Base-by-base conservation (phyloP, 345 rosid species). In the Eucalyptus victrix region DNA sequence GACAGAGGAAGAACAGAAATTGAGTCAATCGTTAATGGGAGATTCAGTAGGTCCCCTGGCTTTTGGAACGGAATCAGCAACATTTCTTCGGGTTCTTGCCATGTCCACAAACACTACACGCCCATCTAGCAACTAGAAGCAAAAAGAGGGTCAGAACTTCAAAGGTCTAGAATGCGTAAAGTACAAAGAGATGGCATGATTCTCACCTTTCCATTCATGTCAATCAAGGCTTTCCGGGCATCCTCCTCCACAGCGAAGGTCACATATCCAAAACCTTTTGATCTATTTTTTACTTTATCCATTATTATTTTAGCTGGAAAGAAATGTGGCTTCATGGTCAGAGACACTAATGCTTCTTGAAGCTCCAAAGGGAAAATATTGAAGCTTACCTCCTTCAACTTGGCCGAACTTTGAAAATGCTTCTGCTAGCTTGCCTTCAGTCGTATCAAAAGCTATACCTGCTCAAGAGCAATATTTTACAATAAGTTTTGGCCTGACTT, bases 211-310 rank as follows among this genome's bases (percentile, higher is more conserved):
- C 96, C 97, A 88, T 96, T 94, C 92, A 94, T 94, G 76, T 91
- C 92, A 26, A 81, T 45, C 91, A 94, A 93, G 83, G 97, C 98
- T 87, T 91, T 91, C 5, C 21, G 89, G 18, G 96, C 97, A 88
- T 93, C 95, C 26, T 92, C 94, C 30, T 87, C 87, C 8, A 91
- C 88, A 42, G 91, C 92, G 90, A 95, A 96, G 62, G 94, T 92
- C 51, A 95, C 95, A 91, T 91, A 95, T 51, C 94, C 97, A 89
- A 62, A 93, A 32, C 98, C 97, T 92, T 94, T 96, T 19, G 94
- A 93, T 88, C 91, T 95, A 42, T 90, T 88, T 72, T 67, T 85
- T 15, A 47, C 87, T 94, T 92, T 93, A 54, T 94, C 88, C 93
- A 89, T 92, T 45, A 93, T 62, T 54, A 96, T 53, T 88, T 88